phyloP scores from a whole-genome alignment of 495 filamentous ascomycete genomes.

The Penicillium roqueforti region DNA sequence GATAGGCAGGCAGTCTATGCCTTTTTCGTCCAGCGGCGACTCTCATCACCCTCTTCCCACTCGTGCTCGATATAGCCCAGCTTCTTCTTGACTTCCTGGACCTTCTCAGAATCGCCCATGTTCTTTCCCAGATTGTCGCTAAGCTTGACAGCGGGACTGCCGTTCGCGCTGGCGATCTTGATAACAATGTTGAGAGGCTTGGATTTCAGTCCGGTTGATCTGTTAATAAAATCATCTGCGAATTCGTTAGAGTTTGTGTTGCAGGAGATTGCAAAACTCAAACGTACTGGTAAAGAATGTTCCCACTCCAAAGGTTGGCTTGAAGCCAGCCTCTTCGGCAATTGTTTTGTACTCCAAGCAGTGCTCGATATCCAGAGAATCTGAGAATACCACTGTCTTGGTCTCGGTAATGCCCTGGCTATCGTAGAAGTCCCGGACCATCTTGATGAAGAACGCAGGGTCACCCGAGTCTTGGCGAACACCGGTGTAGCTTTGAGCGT shows the following conservation, averaged over 20 bases:
- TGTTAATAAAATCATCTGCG: conserved; percentile 71
- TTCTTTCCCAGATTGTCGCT: conserved; percentile 98
- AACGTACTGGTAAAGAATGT: conserved; percentile 83
- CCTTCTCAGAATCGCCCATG: conserved; percentile 75
- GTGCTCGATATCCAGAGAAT: conserved; percentile 84
- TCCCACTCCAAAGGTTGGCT: conserved; percentile 84
- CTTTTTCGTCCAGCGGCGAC: conserved; percentile 64
- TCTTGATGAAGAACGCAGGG: conserved; percentile 72
- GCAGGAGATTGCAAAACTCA: neutral
- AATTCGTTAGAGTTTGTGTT: neutral
- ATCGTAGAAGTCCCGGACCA: conserved; percentile 86
- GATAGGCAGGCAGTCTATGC: conserved; percentile 1
- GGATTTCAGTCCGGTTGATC: conserved; percentile 70
- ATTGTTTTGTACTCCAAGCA: conserved; percentile 85
- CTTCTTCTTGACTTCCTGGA: conserved; percentile 75
- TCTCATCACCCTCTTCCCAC: conserved; percentile 83
- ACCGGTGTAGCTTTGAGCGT: conserved; percentile 81
- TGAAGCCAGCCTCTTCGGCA: conserved; percentile 75
- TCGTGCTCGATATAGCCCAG: conserved; percentile 80
- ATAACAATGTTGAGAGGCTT: conserved; percentile 97
- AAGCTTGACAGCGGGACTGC: conserved; percentile 86
- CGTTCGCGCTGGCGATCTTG: conserved; percentile 81
- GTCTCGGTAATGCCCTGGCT: conserved; percentile 66
- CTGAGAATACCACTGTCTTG: conserved; percentile 96
- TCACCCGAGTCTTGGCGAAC: conserved; percentile 95